Evolutionary conservation across 2,329 filamentous ascomycete genomes (phyloP).

Genomic region (Pseudonectria buxi): DNA sequence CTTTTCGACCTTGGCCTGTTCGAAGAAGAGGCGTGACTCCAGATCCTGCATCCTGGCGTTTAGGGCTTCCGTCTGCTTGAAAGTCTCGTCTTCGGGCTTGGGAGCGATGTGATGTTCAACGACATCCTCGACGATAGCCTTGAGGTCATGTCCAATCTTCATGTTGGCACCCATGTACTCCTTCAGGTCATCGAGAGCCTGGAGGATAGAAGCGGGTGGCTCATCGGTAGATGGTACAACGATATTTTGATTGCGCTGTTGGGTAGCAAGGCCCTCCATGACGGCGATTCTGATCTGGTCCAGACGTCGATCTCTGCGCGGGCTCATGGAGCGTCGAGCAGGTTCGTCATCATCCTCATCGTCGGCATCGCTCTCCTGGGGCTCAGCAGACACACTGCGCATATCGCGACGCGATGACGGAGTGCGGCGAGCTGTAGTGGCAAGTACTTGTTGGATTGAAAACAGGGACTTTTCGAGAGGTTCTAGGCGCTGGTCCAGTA

Average conservation of each 20-base stretch:
- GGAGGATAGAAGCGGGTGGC: slow-evolving; percentile 44
- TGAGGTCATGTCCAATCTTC: slow-evolving; percentile 44
- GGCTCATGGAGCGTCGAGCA: slow-evolving; percentile 65
- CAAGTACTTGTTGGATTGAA: slow-evolving; percentile 65
- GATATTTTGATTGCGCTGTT: slow-evolving; percentile 38
- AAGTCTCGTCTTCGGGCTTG: slow-evolving; percentile 44
- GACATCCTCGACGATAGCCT: slow-evolving; percentile 56
- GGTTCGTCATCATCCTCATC: slow-evolving; percentile 85
- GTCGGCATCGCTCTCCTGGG: slow-evolving; percentile 81
- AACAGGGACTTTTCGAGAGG: slow-evolving; percentile 76
- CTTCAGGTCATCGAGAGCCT: slow-evolving; percentile 60
- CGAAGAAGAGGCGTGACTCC: slow-evolving; percentile 47
- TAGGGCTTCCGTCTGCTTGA: slow-evolving; percentile 50
- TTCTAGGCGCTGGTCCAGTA: slow-evolving; percentile 68
- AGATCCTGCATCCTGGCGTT: slow-evolving; percentile 54
- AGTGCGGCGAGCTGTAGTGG: slow-evolving; percentile 47
- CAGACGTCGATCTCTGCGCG: slow-evolving; percentile 67
- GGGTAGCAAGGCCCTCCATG: slow-evolving; percentile 62
- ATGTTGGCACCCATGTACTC: slow-evolving; percentile 33
- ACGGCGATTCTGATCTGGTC: slow-evolving; percentile 74
- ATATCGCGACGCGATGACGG: slow-evolving; percentile 51
- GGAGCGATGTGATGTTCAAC: slow-evolving; percentile 50
- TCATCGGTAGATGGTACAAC: slow-evolving; percentile 20
- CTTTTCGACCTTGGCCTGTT: slow-evolving; percentile 42
- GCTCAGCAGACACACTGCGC: slow-evolving; percentile 63